phyloP scores from a whole-genome alignment of 2,329 filamentous ascomycete genomes.

The Hypoxylon sp. region DNA sequence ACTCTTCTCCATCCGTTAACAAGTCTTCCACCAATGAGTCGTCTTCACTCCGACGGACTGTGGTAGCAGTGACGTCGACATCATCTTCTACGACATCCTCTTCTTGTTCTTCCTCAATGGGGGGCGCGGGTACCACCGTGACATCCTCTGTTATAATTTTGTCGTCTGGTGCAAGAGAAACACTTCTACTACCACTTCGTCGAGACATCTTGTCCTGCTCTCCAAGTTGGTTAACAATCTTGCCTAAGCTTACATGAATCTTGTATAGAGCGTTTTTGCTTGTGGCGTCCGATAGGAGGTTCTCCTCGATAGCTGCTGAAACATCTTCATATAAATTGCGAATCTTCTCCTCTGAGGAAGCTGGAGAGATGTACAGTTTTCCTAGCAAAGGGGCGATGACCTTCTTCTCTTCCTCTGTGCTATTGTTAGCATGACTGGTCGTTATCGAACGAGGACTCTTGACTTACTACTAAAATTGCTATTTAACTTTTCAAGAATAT shows the following conservation, averaged over 20 bases:
- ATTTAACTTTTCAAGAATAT: conserved; percentile 81
- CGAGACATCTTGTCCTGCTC: conserved; percentile 55
- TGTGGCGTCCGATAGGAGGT: conserved; percentile 71
- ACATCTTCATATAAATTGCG: conserved; percentile 71
- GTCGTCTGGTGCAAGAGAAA: conserved; percentile 41
- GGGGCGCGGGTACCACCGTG: conserved; percentile 58
- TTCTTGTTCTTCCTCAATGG: conserved; percentile 46
- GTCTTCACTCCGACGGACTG: conserved; percentile 28
- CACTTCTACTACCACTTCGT: conserved; percentile 44
- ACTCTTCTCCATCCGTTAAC: conserved; percentile 40
- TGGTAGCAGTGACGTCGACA: conserved; percentile 23
- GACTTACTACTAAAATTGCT: conserved; percentile 77
- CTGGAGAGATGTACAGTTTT: conserved; percentile 84
- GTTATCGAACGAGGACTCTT: not conserved
- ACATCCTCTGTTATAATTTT: conserved; percentile 55
- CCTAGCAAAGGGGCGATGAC: conserved; percentile 81
- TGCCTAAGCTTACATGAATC: conserved; percentile 76
- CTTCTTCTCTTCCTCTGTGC: conserved; percentile 86
- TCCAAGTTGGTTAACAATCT: conserved; percentile 74
- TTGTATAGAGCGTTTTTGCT: conserved; percentile 77
- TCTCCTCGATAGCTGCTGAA: conserved; percentile 74
- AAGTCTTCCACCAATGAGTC: conserved; percentile 44
- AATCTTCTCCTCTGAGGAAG: conserved; percentile 72
- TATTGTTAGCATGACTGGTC: conserved; percentile 24
- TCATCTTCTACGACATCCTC: conserved; percentile 52